These are phyloP conservation scores for Grosmannia serpens DNA, from an alignment of 2,329 filamentous ascomycete genomes.

Conservation along the genomic window DNA sequence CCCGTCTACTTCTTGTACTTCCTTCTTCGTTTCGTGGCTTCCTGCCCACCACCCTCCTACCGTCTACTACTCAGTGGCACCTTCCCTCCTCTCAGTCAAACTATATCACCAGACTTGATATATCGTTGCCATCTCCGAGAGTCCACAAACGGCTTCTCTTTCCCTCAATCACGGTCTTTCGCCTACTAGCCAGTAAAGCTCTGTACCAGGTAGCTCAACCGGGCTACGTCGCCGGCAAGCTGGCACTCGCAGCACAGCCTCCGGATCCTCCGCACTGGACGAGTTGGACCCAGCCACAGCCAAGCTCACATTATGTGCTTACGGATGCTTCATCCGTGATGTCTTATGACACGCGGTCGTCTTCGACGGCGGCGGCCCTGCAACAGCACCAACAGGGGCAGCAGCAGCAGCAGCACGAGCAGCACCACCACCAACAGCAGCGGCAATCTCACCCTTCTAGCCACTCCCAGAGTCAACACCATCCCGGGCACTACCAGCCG, in stretches of 20 bases:
- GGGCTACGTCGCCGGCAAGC: conserved; percentile 19
- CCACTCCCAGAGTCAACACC: not conserved
- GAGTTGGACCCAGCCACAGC: conserved; percentile 40
- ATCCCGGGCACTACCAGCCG: not conserved
- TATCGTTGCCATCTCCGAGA: no score
- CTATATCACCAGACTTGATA: no score
- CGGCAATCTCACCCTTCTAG: not conserved
- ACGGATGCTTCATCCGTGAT: conserved; percentile 34
- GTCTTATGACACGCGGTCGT: conserved; percentile 34
- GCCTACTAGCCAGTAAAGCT: no score
- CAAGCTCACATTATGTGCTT: conserved; percentile 30
- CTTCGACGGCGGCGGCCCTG: conserved; percentile 17
- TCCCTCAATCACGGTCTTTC: no score
- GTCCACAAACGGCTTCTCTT: no score
- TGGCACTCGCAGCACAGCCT: conserved; percentile 38
- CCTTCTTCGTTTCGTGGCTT: not conserved
- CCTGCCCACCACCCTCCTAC: no score
- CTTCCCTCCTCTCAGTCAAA: not conserved
- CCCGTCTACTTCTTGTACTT: not conserved
- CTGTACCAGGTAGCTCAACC: not conserved
- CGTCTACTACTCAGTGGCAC: not conserved
- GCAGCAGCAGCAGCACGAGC: conserved; percentile 2
- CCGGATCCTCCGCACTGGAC: conserved; percentile 38
- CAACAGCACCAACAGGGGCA: conserved; percentile 3
- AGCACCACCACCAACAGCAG: conserved; percentile 1